These are phyloP conservation scores for Talaromyces sp. DNA, from an alignment of 2,329 filamentous ascomycete genomes.

Conservation along the genomic window DNA sequence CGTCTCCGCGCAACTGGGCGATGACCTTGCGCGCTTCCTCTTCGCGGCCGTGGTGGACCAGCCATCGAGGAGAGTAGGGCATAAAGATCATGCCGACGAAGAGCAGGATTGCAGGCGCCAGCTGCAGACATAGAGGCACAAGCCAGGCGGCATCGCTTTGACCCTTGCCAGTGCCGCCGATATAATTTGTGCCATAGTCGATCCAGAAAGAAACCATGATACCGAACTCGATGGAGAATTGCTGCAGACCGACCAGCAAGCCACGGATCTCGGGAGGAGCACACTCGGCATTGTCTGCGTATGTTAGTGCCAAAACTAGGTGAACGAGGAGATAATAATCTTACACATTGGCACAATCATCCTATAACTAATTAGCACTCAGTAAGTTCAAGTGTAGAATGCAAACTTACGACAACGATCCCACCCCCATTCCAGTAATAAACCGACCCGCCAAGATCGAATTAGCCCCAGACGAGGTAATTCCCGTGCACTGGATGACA, in stretches of 20 bases:
- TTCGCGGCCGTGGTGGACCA: constrained; percentile 64
- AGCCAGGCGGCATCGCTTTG: constrained; percentile 56
- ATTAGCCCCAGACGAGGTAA: constrained; percentile 1
- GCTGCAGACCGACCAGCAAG: constrained; percentile 59
- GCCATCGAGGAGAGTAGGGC: constrained; percentile 72
- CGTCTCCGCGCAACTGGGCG: constrained; percentile 58
- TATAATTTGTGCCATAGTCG: constrained; percentile 50
- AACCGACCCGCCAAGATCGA: constrained; percentile 65
- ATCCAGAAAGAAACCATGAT: constrained; percentile 44
- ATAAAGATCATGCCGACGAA: constrained; percentile 72
- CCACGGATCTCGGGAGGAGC: constrained; percentile 62
- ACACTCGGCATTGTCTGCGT: constrained; percentile 29
- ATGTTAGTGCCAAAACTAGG: constrained; percentile 55
- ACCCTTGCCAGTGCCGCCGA: constrained; percentile 51
- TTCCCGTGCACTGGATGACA: constrained; percentile 61
- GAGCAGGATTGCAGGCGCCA: constrained; percentile 61
- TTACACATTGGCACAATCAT: constrained; percentile 46
- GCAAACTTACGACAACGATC: constrained; percentile 28
- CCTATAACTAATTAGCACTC: neutral
- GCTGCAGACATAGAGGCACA: constrained; percentile 44
- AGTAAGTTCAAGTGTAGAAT: neutral
- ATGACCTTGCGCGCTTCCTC: constrained; percentile 60
- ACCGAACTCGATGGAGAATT: constrained; percentile 55
- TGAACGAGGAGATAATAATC: constrained; percentile 47
- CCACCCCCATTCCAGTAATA: constrained; percentile 53